Base-by-base conservation (phyloP, 108 stramenopile genomes). In the Parmales sp. region DNA sequence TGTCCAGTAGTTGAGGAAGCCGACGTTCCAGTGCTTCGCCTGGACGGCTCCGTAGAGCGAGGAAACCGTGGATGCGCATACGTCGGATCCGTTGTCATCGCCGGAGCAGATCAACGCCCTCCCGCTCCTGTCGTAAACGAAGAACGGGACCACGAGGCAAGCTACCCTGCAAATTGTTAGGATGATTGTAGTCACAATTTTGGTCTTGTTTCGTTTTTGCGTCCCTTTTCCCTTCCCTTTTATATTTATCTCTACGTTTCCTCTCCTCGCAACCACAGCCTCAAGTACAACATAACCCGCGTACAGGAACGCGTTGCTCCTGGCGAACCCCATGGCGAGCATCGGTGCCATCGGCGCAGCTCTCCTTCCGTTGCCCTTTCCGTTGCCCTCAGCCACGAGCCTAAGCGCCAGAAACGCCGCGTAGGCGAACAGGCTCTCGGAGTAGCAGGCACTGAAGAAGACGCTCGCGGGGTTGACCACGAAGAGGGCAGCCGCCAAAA, bases 1-100 rank as follows among this genome's bases (percentile, higher is more conserved):
- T 64, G 86, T 74, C 60, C 77, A 92, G 74, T 92, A 92, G 18
- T 77, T 78, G 38, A 92, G 75, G 4, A 87, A 75, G 4, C 90
- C 90, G 3, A 92, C 88, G 74, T 92, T 89, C 90, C 90, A 92
- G 65, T 92, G 84, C 68, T 84, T 78, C 39, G 72, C 66, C 76
- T 92, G 90, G 16, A 87, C 81, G 72, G 83, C 70, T 19, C 75
- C 71, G 67, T 92, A 92, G 37, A 92, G 65, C 26, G 88, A 87
- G 75, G n/a, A n/a, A 89, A 91, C 13, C 54, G 50, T 37, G 41
- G 23, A 9, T 16, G 43, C 9, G 16, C 43, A 9, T 13, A 44
- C 43, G 43, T 44, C 9, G 64, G 19, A 38, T 1, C 63, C 25
- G 39, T 39, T 25, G 25, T 44, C 49, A 16, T 69, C 70, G 39